These are phyloP conservation scores for Leucosporidium yakuticum DNA, from an alignment of 768 basidiomycete species.

Conservation along the genomic window DNA sequence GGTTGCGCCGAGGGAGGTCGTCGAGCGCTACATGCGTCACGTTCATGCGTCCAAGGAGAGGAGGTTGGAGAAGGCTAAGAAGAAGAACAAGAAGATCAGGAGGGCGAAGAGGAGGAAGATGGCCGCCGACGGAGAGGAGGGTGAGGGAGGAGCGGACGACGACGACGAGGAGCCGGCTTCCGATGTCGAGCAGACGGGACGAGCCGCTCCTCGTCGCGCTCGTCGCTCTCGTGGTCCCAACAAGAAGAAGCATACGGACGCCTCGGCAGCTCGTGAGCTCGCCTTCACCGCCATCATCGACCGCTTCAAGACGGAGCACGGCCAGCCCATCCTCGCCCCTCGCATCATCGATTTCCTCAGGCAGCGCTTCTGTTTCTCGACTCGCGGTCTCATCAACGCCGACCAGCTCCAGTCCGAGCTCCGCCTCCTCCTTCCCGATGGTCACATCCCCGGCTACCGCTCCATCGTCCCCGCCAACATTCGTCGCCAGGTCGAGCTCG, in stretches of 20 bases:
- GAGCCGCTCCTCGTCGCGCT: no score
- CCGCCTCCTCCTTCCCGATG: conserved; percentile 15
- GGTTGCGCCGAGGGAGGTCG: conserved; percentile 6
- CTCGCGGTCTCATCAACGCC: conserved; percentile 18
- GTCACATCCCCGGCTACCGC: conserved; percentile 5
- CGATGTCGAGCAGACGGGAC: no score
- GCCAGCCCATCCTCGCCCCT: conserved; percentile 5
- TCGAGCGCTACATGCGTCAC: conserved; percentile 7
- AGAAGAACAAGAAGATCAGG: background rate
- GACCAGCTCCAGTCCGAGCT: conserved; percentile 29
- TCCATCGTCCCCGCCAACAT: conserved; percentile 11
- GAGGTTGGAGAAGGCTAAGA: conserved; percentile 37
- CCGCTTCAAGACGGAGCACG: conserved; percentile 42
- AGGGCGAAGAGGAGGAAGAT: no score
- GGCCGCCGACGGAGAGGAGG: no score
- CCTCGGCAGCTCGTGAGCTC: conserved; percentile 54
- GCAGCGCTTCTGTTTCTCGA: conserved; percentile 27
- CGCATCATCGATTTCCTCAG: conserved; percentile 28
- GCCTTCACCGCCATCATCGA: conserved; percentile 61
- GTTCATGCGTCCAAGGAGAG: background rate
- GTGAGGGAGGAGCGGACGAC: no score
- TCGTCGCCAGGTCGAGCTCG: conserved; percentile 4
- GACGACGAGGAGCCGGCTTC: no score
- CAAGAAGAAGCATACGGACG: conserved; percentile 59
- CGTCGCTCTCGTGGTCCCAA: background rate